Conservation (phyloP, 2,329 filamentous ascomycete genomes). For the Paecilomyces variotii region DNA sequence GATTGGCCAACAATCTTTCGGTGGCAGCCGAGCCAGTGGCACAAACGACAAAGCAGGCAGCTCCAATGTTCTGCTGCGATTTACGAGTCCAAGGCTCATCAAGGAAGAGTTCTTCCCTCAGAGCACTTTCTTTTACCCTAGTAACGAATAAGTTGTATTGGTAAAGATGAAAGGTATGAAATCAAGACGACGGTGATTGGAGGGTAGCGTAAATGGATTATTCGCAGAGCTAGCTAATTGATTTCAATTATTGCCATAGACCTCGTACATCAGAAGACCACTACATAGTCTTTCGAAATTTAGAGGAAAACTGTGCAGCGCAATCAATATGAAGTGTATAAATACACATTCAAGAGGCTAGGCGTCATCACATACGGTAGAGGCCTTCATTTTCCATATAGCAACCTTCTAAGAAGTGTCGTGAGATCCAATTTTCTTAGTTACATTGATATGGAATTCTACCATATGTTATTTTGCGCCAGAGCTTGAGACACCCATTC, state of each 20-base stretch:
- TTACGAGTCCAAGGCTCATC: conserved; percentile 59
- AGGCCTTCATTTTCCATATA: too few species aligned
- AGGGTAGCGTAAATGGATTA: too few species aligned
- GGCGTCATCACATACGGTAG: too few species aligned
- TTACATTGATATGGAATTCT: neutral
- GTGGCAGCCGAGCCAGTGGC: conserved; percentile 58
- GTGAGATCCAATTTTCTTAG: neutral
- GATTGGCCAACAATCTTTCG: conserved; percentile 66
- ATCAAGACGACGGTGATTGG: neutral
- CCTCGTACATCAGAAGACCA: too few species aligned
- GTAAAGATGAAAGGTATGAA: neutral
- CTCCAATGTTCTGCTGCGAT: conserved; percentile 54
- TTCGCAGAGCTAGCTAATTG: too few species aligned
- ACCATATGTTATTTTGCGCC: conserved; percentile 39
- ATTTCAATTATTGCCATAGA: too few species aligned
- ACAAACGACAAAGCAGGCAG: conserved; percentile 69
- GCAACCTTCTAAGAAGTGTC: too few species aligned
- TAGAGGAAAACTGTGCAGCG: too few species aligned
- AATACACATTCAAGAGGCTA: too few species aligned
- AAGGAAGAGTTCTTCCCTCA: conserved; percentile 68
- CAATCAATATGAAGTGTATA: too few species aligned
- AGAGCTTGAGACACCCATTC: conserved; percentile 43
- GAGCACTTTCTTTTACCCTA: conserved; percentile 58
- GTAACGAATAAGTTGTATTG: conserved; percentile 48
- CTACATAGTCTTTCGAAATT: too few species aligned